Evolutionary conservation across 805 yeast species (phyloP).

Genomic region (Starmera pachycereana): DNA sequence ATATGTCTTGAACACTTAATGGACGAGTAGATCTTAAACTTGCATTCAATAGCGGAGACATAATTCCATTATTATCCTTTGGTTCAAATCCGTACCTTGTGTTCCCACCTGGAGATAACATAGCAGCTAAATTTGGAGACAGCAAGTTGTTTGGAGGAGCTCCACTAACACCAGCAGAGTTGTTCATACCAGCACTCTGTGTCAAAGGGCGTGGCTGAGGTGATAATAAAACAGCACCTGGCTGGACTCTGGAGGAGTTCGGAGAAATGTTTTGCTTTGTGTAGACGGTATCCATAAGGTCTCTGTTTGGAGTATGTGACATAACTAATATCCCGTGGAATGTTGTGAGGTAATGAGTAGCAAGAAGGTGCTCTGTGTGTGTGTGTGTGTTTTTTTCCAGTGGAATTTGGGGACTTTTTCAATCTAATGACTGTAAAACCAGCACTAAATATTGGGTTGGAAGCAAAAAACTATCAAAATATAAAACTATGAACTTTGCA

Average conservation of each 20-base stretch:
- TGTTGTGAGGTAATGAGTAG: background rate
- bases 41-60: slow-evolving; percentile 16
- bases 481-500: too few relatives aligned
- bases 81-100: slow-evolving; percentile 20
- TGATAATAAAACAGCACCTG: slow-evolving; percentile 30
- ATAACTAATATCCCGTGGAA: too few relatives aligned
- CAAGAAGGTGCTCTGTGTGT: background rate
- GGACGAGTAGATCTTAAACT: slow-evolving; percentile 8
- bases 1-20: slow-evolving; percentile 17
- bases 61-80: slow-evolving; percentile 6
- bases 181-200: slow-evolving; percentile 4
- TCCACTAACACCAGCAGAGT: slow-evolving; percentile 5
- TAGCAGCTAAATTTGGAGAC: slow-evolving; percentile 21
- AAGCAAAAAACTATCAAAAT: too few relatives aligned
- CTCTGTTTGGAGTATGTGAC: too few relatives aligned
- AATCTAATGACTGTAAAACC: too few relatives aligned
- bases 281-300: too few relatives aligned
- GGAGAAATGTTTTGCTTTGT: slow-evolving; percentile 1
- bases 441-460: too few relatives aligned
- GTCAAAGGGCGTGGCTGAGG: slow-evolving; percentile 12
- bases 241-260: slow-evolving; percentile 21
- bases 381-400: too few relatives aligned
- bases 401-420: background rate
- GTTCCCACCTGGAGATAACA: slow-evolving; percentile 27
- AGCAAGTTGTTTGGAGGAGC: slow-evolving; percentile 1